These are phyloP conservation scores for Scheffersomyces lignicola DNA, from an alignment of 1,139 yeast genomes.

Conservation along the genomic window DNA sequence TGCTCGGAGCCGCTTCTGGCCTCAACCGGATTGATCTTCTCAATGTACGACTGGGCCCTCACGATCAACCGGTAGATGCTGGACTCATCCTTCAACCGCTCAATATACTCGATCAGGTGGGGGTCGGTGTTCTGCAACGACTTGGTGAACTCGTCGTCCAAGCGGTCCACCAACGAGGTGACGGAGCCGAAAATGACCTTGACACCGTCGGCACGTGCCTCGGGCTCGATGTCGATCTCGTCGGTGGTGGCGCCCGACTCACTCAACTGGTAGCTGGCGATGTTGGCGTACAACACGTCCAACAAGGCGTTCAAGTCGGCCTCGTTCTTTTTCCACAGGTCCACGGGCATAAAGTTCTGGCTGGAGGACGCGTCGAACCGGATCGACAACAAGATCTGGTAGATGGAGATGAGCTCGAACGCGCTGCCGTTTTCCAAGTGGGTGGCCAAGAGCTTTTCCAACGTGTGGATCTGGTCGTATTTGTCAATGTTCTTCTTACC, in stretches of 20 bases:
- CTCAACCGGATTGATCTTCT: conserved; percentile 53
- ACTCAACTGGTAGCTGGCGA: conserved; percentile 61
- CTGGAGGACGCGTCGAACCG: conserved; percentile 79
- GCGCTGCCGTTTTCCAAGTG: conserved; percentile 31
- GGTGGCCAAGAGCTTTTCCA: conserved; percentile 62
- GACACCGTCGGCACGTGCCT: conserved; percentile 62
- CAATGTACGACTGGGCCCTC: conserved; percentile 85
- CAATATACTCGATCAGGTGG: conserved; percentile 91
- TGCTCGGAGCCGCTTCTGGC: conserved; percentile 54
- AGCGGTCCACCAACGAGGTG: conserved; percentile 83
- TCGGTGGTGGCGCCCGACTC: conserved; percentile 80
- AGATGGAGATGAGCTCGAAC: conserved; percentile 77
- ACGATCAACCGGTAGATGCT: conserved; percentile 73
- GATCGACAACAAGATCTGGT: conserved; percentile 81
- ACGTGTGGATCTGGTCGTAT: conserved; percentile 68
- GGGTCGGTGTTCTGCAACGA: conserved; percentile 90
- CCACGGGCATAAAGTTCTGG: conserved; percentile 73
- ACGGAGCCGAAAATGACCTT: conserved; percentile 81
- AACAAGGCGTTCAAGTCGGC: conserved; percentile 64
- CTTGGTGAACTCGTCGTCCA: conserved; percentile 91
- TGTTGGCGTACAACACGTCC: conserved; percentile 64
- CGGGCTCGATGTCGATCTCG: conserved; percentile 77
- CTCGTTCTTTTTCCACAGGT: conserved; percentile 77
- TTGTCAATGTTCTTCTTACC: conserved; percentile 95
- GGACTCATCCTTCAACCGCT: conserved; percentile 86